Conservation (phyloP, 768 basidiomycete genomes). For the Phylloporus sp. region DNA sequence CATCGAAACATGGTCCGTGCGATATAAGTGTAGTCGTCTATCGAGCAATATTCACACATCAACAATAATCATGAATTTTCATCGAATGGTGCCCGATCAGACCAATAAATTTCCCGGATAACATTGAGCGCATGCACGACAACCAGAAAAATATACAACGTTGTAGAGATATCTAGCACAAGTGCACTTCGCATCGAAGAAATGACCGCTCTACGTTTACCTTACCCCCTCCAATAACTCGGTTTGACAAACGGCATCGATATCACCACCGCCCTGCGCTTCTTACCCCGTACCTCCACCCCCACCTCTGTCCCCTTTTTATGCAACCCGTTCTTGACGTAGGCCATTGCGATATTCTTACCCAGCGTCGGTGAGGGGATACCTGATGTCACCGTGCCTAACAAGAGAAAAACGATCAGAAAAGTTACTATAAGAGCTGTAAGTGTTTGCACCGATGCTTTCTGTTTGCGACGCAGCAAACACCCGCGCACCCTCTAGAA, state of each 20-base stretch:
- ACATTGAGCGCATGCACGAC: background rate
- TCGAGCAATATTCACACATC: too few relatives aligned
- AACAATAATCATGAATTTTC: too few relatives aligned
- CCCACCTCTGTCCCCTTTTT: conserved; percentile 86
- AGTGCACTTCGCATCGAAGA: background rate
- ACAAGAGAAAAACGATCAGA: conserved; percentile 27
- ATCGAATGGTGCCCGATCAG: too few relatives aligned
- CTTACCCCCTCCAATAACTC: conserved; percentile 71
- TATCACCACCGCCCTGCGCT: conserved; percentile 67
- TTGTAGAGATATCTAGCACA: background rate
- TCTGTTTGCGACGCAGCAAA: conserved; percentile 52
- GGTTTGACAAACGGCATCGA: conserved; percentile 87
- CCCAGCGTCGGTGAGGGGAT: conserved; percentile 90
- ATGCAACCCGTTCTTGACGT: conserved; percentile 75
- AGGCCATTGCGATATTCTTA: conserved; percentile 96
- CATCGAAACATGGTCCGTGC: too few relatives aligned
- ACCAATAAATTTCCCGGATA: too few relatives aligned
- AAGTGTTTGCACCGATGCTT: conserved; percentile 61
- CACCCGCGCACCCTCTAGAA: conserved; percentile 74
- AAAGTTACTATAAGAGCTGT: too few relatives aligned
- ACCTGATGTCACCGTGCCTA: conserved; percentile 82
- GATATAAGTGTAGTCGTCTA: too few relatives aligned
- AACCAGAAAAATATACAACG: background rate
- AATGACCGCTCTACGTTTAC: background rate
- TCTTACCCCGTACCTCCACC: conserved; percentile 81